Base-by-base conservation (phyloP, 1,284 basidiomycete genomes). In the Termitomyces sp. region DNA sequence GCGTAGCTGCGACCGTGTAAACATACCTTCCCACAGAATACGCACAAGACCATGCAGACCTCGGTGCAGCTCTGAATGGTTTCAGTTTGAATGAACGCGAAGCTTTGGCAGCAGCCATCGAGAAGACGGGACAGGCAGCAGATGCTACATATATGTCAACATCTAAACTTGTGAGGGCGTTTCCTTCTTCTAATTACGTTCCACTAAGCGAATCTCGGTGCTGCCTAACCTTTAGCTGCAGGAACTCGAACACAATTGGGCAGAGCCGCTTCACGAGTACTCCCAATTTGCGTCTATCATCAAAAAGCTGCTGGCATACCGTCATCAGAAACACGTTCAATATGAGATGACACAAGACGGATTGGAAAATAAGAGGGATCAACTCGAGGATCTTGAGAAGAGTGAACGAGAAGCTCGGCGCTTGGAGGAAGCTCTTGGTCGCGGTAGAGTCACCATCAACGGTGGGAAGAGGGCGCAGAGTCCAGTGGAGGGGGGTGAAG, bases 291-390 rank as follows among this genome's bases (percentile, higher is more conserved):
- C 92, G 7, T 77, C 82, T 10, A 94, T 98, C 64, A 97, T 99
- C 73, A 95, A 93, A 75, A 90, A 91, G 65, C 76, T 98, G 21
- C 83, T 99, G 49, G 86, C 86, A 1, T 99, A 97, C 74, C 87
- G 97, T 31, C 97, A 99, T 70, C 92, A 96, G 72, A 99, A 99
- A 73, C 95, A 99, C 63, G 90, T 96, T 9, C 97, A 99, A 69
- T 95, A 90, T 65, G 97, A 99, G 73, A 89, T 97, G 79, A 96
- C 96, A 0, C 91, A 95, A 68, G 96, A 98, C 66, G 81, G 82
- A 30, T 77, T 99, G 19, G 94, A 96, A 60, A 79, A 78, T 12
- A 98, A 96, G 72, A 86, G 88, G 54, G 90, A 92, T 65, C 82
- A 88, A 62, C 77, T 99, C 45, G 93, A 91, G 54, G 90, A 97